Percentiles rank a stretch among this genome's conserved stretches.
Evolutionary conservation across 2,329 filamentous ascomycete species (phyloP).

Genomic region (Neophaeococcomyces aloes): DNA sequence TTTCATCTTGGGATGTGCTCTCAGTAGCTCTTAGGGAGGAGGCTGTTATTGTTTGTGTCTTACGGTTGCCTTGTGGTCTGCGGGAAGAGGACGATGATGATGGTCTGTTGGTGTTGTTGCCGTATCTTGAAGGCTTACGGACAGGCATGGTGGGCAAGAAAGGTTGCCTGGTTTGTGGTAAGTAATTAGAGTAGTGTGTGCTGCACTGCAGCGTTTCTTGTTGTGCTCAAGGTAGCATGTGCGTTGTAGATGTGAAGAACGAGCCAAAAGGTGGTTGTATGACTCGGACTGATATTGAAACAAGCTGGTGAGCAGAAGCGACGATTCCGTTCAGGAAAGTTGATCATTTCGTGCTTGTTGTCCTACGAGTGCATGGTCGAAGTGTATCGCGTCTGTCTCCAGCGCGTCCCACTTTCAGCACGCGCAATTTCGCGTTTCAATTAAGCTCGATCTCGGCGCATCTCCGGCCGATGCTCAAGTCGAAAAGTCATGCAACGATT

Average conservation of each 20-base stretch:
- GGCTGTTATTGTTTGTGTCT: conserved; percentile 68
- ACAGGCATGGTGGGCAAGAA: conserved; percentile 33
- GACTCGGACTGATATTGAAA: too few relatives aligned
- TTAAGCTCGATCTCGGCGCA: too few relatives aligned
- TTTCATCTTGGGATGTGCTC: conserved; percentile 84
- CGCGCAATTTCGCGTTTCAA: background rate
- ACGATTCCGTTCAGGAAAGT: too few relatives aligned
- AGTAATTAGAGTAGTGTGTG: background rate
- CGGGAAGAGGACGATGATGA: conserved; percentile 27
- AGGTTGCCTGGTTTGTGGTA: background rate
- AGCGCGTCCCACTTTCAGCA: background rate
- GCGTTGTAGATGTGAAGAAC: background rate
- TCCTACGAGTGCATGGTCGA: too few relatives aligned
- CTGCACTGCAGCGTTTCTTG: background rate
- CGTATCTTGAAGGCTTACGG: conserved; percentile 53
- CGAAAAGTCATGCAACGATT: too few relatives aligned
- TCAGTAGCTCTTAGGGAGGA: conserved; percentile 65
- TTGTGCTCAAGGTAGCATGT: background rate
- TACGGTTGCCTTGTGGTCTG: conserved; percentile 34
- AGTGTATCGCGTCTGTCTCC: too few relatives aligned
- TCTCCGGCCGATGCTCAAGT: too few relatives aligned
- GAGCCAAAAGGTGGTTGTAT: background rate
- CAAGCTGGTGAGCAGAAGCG: too few relatives aligned
- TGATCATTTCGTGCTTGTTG: too few relatives aligned
- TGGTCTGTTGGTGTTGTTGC: conserved; percentile 44